Conservation (phyloP, 371 early-diverging fungal genomes). For the Actinomucor elegans region DNA sequence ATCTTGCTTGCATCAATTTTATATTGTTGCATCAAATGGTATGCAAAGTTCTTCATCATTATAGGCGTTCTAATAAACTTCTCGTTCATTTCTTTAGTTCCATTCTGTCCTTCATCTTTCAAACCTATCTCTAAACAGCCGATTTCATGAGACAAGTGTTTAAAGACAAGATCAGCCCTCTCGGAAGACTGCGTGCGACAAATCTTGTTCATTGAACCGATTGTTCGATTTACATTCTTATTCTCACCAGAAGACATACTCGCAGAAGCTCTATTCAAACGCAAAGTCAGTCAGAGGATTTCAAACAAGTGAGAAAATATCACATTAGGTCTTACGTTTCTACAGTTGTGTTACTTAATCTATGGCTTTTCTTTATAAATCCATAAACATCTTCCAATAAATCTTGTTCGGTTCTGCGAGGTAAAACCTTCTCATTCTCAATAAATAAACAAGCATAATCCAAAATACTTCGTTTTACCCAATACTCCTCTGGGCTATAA, state of each 20-base stretch:
- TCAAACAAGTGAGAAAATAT: constrained; percentile 14
- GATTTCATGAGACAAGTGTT: constrained; percentile 17
- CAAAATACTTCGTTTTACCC: constrained; percentile 17
- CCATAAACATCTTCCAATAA: constrained; percentile 19
- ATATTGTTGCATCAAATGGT: constrained; percentile 15
- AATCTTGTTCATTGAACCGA: constrained; percentile 13
- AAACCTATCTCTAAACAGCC: constrained; percentile 17
- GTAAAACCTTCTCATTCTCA: constrained; percentile 10
- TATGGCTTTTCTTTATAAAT: constrained; percentile 15
- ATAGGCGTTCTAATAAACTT: constrained; percentile 11
- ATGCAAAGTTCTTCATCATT: constrained; percentile 15
- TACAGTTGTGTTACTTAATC: constrained; percentile 14
- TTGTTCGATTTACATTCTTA: constrained; percentile 8
- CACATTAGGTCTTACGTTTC: constrained; percentile 16
- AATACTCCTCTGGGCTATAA: constrained; percentile 13
- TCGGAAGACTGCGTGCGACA: constrained; percentile 7
- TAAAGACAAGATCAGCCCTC: constrained; percentile 16
- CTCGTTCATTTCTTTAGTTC: constrained; percentile 18
- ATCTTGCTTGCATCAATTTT: constrained; percentile 13
- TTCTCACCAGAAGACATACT: constrained; percentile 12
- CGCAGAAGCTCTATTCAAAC: constrained; percentile 11
- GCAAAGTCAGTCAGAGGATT: constrained; percentile 10
- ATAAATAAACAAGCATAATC: constrained; percentile 14
- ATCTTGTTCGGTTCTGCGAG: constrained; percentile 11
- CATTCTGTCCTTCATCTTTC: constrained; percentile 9